These are phyloP conservation scores for Blakeslea trispora DNA, from an alignment of 371 early-diverging fungal genomes.

Conservation along the genomic window DNA sequence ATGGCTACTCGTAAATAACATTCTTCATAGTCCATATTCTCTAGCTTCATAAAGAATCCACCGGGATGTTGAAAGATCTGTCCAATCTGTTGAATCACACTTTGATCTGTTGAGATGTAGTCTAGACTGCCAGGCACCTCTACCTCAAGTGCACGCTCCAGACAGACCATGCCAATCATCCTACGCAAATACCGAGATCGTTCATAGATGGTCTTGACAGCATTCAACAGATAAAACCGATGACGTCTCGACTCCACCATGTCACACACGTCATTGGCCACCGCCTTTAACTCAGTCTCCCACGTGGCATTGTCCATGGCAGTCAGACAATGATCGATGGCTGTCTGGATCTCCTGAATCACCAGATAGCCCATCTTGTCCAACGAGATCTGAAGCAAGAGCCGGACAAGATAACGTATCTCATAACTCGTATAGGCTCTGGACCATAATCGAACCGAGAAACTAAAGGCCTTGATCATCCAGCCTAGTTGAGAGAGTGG, in stretches of 20 bases:
- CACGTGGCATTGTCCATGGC: slow-evolving; percentile 18
- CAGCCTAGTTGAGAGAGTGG: slow-evolving; percentile 35
- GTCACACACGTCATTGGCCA: slow-evolving; percentile 23
- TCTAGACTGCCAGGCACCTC: slow-evolving; percentile 19
- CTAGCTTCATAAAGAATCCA: slow-evolving; percentile 22
- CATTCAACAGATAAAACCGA: slow-evolving; percentile 26
- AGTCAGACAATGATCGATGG: slow-evolving; percentile 30
- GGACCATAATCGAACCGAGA: slow-evolving; percentile 39
- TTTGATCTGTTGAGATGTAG: slow-evolving; percentile 14
- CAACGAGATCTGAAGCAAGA: slow-evolving; percentile 34
- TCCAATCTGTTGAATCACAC: slow-evolving; percentile 7
- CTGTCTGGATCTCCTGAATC: slow-evolving; percentile 32
- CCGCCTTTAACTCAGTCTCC: slow-evolving; percentile 23
- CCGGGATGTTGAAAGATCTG: slow-evolving; percentile 19
- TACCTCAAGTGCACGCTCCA: slow-evolving; percentile 20
- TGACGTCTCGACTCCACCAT: slow-evolving; percentile 10
- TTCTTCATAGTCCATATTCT: slow-evolving; percentile 26
- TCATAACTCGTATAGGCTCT: slow-evolving; percentile 28
- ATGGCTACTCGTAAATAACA: slow-evolving; percentile 19
- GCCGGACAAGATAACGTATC: slow-evolving; percentile 23
- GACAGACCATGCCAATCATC: slow-evolving; percentile 24
- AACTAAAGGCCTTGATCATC: slow-evolving; percentile 34
- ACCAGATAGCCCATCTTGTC: slow-evolving; percentile 31
- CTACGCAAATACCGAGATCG: slow-evolving; percentile 29
- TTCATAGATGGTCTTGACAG: slow-evolving; percentile 26